Percentiles rank a stretch among this genome's conserved stretches.
Evolutionary conservation across 139 green algal species (phyloP).

Genomic region (Chloropicon primus): DNA sequence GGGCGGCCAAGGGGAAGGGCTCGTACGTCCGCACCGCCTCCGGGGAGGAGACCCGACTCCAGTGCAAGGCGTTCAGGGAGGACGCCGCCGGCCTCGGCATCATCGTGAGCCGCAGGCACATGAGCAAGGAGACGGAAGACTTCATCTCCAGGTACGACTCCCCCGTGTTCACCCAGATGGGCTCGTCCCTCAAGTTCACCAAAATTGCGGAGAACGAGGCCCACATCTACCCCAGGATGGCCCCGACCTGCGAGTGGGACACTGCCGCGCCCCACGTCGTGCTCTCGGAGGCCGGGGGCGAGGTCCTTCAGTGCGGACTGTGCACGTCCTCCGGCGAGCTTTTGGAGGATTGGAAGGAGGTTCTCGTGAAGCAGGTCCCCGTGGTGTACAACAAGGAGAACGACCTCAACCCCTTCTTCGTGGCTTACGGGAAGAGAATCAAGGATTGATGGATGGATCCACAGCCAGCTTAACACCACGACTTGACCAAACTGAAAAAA

Average conservation of each 20-base stretch:
- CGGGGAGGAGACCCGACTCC: constrained; percentile 13
- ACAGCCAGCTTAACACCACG: no score
- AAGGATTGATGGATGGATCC: not conserved
- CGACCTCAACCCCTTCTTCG: constrained; percentile 74
- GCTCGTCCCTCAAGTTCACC: constrained; percentile 64
- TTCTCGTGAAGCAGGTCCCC: constrained; percentile 32
- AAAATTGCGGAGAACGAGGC: constrained; percentile 65
- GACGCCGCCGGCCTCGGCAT: constrained; percentile 31
- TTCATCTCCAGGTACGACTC: constrained; percentile 49
- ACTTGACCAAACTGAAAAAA: no score
- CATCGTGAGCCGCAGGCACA: constrained; percentile 38
- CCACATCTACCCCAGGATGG: constrained; percentile 62
- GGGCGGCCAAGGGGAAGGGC: constrained; percentile 25
- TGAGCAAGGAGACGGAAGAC: constrained; percentile 41
- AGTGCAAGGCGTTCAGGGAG: constrained; percentile 24
- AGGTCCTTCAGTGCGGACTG: constrained; percentile 54
- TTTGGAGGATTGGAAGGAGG: constrained; percentile 63
- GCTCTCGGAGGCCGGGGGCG: constrained; percentile 63
- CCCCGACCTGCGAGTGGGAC: constrained; percentile 71
- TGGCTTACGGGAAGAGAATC: constrained; percentile 56
- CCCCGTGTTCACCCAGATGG: constrained; percentile 51
- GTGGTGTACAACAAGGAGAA: constrained; percentile 74
- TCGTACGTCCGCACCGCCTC: constrained; percentile 36
- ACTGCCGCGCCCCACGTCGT: constrained; percentile 70
- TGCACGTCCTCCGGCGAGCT: constrained; percentile 38